Percentiles rank a stretch among this genome's conserved stretches.
These are phyloP conservation scores for Trichoderma sp. DNA, from an alignment of 2,329 filamentous ascomycete species.

Conservation along the genomic window DNA sequence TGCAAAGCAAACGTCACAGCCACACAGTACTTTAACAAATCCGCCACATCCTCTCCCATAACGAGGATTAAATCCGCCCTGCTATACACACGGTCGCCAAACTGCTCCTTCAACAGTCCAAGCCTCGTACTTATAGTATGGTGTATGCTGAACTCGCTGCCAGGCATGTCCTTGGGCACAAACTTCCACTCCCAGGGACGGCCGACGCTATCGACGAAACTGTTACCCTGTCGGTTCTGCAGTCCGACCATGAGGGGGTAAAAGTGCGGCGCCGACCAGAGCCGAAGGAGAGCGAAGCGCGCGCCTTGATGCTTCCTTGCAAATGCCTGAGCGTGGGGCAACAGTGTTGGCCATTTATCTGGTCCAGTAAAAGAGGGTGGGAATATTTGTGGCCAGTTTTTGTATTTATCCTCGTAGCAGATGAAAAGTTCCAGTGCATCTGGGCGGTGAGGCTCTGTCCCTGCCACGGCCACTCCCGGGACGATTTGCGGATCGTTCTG, in stretches of 20 bases:
- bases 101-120: slow-evolving; percentile 30
- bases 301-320: slow-evolving; percentile 27
- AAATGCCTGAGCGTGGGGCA: slow-evolving; percentile 32
- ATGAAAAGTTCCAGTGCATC: slow-evolving; percentile 37
- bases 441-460: slow-evolving; percentile 37
- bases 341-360: slow-evolving; percentile 33
- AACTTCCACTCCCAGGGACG: slow-evolving; percentile 38
- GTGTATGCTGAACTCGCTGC: slow-evolving; percentile 36
- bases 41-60: slow-evolving; percentile 34
- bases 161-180: slow-evolving; percentile 37
- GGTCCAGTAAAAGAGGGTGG: slow-evolving; percentile 31
- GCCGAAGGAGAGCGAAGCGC: slow-evolving; percentile 36
- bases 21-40: slow-evolving; percentile 35
- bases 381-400: slow-evolving; percentile 26
- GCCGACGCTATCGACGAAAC: slow-evolving; percentile 36
- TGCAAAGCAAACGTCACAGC: slow-evolving; percentile 37
- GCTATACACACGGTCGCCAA: slow-evolving; percentile 32
- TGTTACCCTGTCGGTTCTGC: slow-evolving; percentile 30
- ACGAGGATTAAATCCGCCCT: slow-evolving; percentile 37
- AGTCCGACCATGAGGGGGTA: slow-evolving; percentile 38
- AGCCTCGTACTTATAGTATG: slow-evolving; percentile 26
- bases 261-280: slow-evolving; percentile 39
- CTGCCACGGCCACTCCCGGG: slow-evolving; percentile 33
- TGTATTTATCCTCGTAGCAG: slow-evolving; percentile 35
- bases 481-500: slow-evolving; percentile 33